These are phyloP conservation scores for Antarctomyces pellizariae DNA, from an alignment of 495 filamentous ascomycete species.

Conservation along the genomic window DNA sequence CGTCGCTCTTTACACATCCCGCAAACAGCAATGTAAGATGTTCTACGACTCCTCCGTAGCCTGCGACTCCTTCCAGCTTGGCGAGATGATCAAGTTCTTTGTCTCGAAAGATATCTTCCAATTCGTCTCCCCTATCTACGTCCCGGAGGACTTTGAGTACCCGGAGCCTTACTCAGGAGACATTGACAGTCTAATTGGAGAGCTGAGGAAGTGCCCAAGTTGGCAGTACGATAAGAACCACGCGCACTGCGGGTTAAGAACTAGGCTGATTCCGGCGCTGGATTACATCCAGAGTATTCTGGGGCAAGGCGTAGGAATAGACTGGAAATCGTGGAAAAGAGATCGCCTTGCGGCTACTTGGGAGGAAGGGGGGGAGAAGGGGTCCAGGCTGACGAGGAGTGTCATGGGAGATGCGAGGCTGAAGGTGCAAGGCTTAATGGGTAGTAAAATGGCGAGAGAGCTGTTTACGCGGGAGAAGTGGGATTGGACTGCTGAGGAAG, in stretches of 20 bases:
- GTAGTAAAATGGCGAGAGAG: too few species aligned
- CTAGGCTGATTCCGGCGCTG: slow-evolving; percentile 39
- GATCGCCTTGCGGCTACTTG: slow-evolving; percentile 13
- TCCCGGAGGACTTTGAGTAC: slow-evolving; percentile 11
- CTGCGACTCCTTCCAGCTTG: slow-evolving; percentile 72
- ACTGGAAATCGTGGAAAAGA: slow-evolving; percentile 20
- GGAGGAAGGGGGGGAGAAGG: slow-evolving; percentile 13
- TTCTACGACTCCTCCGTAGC: slow-evolving; percentile 51
- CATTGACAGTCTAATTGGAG: slow-evolving; percentile 25
- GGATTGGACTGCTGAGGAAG: too few species aligned
- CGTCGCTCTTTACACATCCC: slow-evolving; percentile 38
- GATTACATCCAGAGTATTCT: slow-evolving; percentile 35
- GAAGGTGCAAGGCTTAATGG: too few species aligned
- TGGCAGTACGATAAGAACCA: slow-evolving; percentile 69
- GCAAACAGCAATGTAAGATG: slow-evolving; percentile 41
- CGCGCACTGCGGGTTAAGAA: slow-evolving; percentile 50
- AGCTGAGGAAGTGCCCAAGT: slow-evolving; percentile 35
- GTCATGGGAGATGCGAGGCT: too few species aligned
- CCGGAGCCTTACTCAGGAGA: slow-evolving; percentile 19
- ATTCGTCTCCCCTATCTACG: slow-evolving; percentile 13
- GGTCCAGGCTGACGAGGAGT: background rate
- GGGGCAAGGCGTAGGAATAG: slow-evolving; percentile 21
- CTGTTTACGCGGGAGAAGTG: too few species aligned
- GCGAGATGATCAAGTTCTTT: slow-evolving; percentile 69
- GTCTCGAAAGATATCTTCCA: slow-evolving; percentile 25